phyloP scores from a whole-genome alignment of 2,329 filamentous ascomycete species.

The Fusarium sp. region DNA sequence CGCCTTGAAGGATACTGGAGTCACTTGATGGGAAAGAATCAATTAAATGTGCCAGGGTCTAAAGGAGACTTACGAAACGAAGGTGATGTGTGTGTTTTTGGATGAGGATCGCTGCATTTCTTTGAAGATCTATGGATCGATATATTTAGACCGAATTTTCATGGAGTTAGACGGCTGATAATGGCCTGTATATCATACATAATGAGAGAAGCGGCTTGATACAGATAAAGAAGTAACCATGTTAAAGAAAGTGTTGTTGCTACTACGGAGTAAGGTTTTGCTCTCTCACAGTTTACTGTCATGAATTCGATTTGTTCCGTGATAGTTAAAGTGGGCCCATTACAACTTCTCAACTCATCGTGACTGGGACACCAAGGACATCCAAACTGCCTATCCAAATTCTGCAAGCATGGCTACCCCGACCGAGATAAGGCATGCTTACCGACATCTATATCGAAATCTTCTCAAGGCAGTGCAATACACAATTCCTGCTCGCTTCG shows the following conservation, averaged over 20 bases:
- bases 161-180: conserved; percentile 28
- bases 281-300: not conserved
- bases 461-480: conserved; percentile 77
- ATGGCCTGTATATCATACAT: conserved; percentile 27
- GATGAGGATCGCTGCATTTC: conserved; percentile 13
- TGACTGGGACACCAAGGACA: not conserved
- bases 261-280: not conserved
- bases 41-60: not conserved
- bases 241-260: not conserved
- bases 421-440: conserved; percentile 67
- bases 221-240: not conserved
- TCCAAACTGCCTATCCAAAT: not conserved
- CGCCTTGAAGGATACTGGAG: conserved; percentile 18
- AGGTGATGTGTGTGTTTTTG: conserved; percentile 19
- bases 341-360: not conserved
- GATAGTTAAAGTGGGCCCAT: conserved; percentile 21
- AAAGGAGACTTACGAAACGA: conserved; percentile 20
- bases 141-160: conserved; percentile 34
- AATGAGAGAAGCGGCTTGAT: conserved; percentile 18
- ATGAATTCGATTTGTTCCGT: not conserved
- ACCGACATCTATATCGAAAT: conserved; percentile 74
- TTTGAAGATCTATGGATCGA: conserved; percentile 20
- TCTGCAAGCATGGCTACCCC: conserved; percentile 36
- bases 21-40: conserved; percentile 12
- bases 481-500: conserved; percentile 73